Base-by-base conservation (phyloP, 495 filamentous ascomycete genomes). In the Tuber magnatum region DNA sequence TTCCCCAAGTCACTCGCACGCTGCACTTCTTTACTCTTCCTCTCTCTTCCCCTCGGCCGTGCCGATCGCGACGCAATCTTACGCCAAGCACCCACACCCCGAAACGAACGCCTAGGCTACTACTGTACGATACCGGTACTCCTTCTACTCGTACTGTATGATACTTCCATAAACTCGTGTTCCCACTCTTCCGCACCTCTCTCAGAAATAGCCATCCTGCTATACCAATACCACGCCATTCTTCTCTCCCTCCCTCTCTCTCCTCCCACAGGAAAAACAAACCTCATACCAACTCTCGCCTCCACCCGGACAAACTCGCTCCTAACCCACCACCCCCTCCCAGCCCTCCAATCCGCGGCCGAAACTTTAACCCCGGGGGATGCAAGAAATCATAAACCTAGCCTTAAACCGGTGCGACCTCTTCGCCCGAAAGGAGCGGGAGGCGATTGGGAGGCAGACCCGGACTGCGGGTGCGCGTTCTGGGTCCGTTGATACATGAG, bases 281-380 rank as follows among this genome's bases (percentile, higher is more conserved):
- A 18, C 35, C 39, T 14, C 18, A 61, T 32, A 51, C 40, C 24
- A 9, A 35, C 76, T 78, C 51, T 76, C 43, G 16, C 32, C 9
- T 4, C 9, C 35, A n/a, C 42, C 7, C 41, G 72, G 74, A 90
- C 88, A 22, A 94, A 93, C 80, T 89, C 88, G 68, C 85, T 92
- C 8, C 85, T 94, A 51, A 89, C 88, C 32, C 85, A 88, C 68
- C 84, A 89, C 12, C 84, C 94, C 16, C 84, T 93, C 7, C 88
- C 90, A 0, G n/a, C 44, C 42, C 84, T 85, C 5, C 83, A 93
- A 32, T 56, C 38, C n/a, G 72, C 73, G 14, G 70, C 74, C 39
- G 61, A 35, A 38, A 41, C 32, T 38, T 32, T 43, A 51, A 20
- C 22, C 3, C 61, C 24, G 40, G 69, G 69, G 16, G 42, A 28